Conservation (phyloP, 2,329 filamentous ascomycete species). For the Corinectria fuckeliana region DNA sequence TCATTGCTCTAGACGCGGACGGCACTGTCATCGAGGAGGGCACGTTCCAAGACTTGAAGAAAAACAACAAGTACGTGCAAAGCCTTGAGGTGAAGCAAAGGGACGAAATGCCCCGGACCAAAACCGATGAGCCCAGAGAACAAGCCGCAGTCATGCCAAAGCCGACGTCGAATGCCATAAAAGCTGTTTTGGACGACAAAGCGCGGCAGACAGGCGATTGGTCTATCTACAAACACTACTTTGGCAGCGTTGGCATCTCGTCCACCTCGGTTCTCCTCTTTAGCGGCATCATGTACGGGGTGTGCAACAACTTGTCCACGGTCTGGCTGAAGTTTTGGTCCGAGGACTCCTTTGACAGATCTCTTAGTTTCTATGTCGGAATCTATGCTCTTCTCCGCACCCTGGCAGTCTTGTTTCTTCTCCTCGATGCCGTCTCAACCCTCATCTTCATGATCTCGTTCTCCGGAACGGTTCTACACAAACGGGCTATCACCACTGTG, state of each 20-base stretch:
- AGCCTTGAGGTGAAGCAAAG: constrained; percentile 43
- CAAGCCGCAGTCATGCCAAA: background rate
- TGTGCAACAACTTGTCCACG: constrained; percentile 38
- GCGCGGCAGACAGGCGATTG: constrained; percentile 42
- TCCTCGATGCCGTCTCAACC: constrained; percentile 12
- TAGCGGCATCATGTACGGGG: constrained; percentile 32
- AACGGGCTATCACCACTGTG: constrained; percentile 42
- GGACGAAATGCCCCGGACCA: background rate
- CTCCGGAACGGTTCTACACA: constrained; percentile 44
- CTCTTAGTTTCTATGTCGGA: constrained; percentile 40
- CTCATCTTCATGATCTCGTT: constrained; percentile 38
- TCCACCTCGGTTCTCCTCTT: constrained; percentile 30
- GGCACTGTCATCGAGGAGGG: constrained; percentile 53
- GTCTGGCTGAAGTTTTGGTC: constrained; percentile 53
- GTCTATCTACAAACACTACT: constrained; percentile 46
- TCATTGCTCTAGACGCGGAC: constrained; percentile 52
- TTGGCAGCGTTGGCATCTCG: constrained; percentile 33
- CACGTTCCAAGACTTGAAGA: constrained; percentile 32
- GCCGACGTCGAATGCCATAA: background rate
- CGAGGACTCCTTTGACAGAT: constrained; percentile 35
- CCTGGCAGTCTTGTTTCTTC: constrained; percentile 28
- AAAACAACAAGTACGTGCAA: constrained; percentile 47
- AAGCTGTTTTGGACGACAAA: constrained; percentile 24
- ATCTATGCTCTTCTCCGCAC: constrained; percentile 38
- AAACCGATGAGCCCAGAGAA: background rate